Evolutionary conservation across 805 yeast genomes (phyloP).

Genomic region (Spathaspora arborariae): DNA sequence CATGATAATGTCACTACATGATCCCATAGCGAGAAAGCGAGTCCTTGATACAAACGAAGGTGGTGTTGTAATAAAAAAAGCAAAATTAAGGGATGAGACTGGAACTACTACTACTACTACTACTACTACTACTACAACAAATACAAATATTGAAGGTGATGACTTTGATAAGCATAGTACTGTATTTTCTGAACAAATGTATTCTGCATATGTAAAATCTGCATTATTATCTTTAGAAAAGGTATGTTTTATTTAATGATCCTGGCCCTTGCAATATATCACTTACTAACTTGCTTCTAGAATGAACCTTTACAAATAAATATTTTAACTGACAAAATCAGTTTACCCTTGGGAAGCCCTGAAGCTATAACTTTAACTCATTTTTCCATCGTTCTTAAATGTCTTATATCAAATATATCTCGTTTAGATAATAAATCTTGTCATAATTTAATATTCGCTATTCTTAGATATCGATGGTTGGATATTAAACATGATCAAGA

Average conservation of each 20-base stretch:
- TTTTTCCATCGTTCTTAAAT: conserved; percentile 51
- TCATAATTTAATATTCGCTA: conserved; percentile 51
- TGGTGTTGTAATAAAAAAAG: conserved; percentile 3
- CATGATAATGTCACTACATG: conserved; percentile 12
- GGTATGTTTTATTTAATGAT: conserved; percentile 24
- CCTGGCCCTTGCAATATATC: neutral
- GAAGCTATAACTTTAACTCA: conserved; percentile 54
- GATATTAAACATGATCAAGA: conserved; percentile 19
- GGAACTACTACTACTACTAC: too few species aligned
- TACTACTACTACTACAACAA: too few species aligned
- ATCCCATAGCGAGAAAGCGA: conserved; percentile 12
- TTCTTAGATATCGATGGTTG: conserved; percentile 67
- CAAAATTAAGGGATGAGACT: conserved; percentile 14
- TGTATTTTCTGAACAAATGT: conserved; percentile 26
- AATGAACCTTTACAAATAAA: conserved; percentile 54
- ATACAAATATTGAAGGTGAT: conserved; percentile 3
- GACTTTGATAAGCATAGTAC: conserved; percentile 5
- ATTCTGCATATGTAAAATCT: conserved; percentile 49
- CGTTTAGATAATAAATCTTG: conserved; percentile 59
- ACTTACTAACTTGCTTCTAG: conserved; percentile 11
- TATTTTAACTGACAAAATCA: conserved; percentile 55
- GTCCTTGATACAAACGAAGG: neutral
- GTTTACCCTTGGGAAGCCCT: conserved; percentile 46
- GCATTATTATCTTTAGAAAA: conserved; percentile 69
- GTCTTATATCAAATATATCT: conserved; percentile 61